These are phyloP conservation scores for Aphanomyces invadans DNA, from an alignment of 352 stramenopile genomes.

Conservation along the genomic window DNA sequence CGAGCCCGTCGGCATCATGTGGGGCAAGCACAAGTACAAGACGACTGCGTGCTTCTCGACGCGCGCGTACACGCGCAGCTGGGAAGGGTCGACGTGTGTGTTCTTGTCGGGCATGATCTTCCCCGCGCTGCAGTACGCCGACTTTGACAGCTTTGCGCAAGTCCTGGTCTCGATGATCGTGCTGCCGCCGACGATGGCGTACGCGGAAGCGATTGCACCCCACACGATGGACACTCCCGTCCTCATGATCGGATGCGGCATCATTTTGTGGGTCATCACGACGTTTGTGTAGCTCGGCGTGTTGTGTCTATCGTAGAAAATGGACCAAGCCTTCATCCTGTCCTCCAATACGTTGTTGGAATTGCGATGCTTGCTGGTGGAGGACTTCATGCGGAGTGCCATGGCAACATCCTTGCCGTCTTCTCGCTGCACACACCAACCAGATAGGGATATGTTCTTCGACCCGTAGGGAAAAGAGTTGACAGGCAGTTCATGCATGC, in stretches of 20 bases:
- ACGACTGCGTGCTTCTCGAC: conserved; percentile 67
- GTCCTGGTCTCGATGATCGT: conserved; percentile 69
- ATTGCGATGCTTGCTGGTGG: too few species aligned
- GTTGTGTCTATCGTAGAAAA: too few species aligned
- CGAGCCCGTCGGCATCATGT: conserved; percentile 68
- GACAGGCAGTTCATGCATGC: too few species aligned
- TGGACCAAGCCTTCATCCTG: too few species aligned
- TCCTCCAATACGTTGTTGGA: too few species aligned
- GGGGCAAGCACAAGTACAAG: conserved; percentile 80
- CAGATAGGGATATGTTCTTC: too few species aligned
- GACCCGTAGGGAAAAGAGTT: too few species aligned
- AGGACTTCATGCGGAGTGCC: too few species aligned
- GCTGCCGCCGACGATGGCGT: conserved; percentile 69
- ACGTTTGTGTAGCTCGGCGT: conserved; percentile 39
- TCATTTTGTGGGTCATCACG: conserved; percentile 62
- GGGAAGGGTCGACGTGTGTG: conserved; percentile 64
- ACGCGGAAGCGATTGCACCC: conserved; percentile 70
- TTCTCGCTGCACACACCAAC: too few species aligned
- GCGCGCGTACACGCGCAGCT: conserved; percentile 72
- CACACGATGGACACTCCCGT: conserved; percentile 83
- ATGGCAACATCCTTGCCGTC: too few species aligned
- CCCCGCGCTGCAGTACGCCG: conserved; percentile 59
- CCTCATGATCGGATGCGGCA: conserved; percentile 69
- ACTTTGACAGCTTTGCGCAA: conserved; percentile 74
- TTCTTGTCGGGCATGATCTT: conserved; percentile 72